Base-by-base conservation (phyloP, 2,329 filamentous ascomycete genomes). In the Ceratocystis papillata region DNA sequence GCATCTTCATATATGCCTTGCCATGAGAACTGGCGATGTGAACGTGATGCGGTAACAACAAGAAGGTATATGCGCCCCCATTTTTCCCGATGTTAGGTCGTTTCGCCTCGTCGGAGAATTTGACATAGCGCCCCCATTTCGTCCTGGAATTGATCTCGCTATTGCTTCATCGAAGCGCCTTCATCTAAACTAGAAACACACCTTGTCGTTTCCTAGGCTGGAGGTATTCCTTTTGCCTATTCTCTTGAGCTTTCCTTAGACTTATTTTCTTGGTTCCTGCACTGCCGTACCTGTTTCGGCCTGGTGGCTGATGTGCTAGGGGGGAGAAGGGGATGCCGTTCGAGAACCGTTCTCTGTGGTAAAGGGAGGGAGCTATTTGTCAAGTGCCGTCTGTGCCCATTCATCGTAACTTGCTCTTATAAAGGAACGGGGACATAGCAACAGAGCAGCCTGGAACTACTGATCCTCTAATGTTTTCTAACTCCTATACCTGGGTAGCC, bases 71-170 rank as follows among this genome's bases (percentile, higher is more conserved):
- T 53, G 20, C 28, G 4, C 45, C 22, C 10, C 17, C 61, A 20
- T 5, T 50, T 50, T 63, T 53, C 0, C 15, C 48, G 48, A 5
- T 63, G 12, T 28, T 63, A 22, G 44, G 61, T 20, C 53, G 37
- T 65, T 65, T 65, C 50, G 55, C 20, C n/a, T 59, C 22, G 53
- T 60, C 63, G 63, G 63, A 65, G 63, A 65, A 48, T 59, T 59
- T 20, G 7, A 59, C 30, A 44, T 53, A 53, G 30, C 46, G 37
- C 25, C 37, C 37, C 28, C 22, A 22, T 45, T 30, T 59, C 44
- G n/a, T n/a, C 22, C 10, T 50, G 37, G 17, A 15, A 41, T 48
- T 60, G 63, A 65, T 65, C 28, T 65, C 63, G 63, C 63, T 60
- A 65, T 65, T 65, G 63, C 50, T 48, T 65, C 63, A 65, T 53